A percentile compares a stretch with the other conserved stretches of the same genome.
phyloP scores from a whole-genome alignment of 1,284 basidiomycete species.

The Irpex lacteus region DNA sequence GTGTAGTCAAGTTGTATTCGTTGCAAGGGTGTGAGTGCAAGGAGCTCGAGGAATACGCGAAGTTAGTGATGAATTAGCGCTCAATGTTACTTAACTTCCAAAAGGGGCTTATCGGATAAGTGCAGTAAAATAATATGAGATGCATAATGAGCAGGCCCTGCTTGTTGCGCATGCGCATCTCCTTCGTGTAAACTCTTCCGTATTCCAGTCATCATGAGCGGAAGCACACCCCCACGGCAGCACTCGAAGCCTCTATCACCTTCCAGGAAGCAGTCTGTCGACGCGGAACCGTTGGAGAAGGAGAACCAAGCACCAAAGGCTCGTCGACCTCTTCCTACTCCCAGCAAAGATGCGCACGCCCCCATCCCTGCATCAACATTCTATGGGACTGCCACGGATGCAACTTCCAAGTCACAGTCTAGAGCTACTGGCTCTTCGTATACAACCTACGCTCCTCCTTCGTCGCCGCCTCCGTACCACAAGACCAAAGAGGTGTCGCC shows the following conservation, averaged over 20 bases:
- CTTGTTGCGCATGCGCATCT: not conserved
- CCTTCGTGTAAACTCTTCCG: constrained; percentile 4
- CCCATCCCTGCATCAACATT: constrained; percentile 20
- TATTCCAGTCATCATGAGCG: constrained; percentile 6
- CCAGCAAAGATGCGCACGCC: constrained; percentile 10
- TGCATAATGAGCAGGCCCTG: not conserved
- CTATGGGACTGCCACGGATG: constrained; percentile 13
- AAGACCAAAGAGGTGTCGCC: constrained; percentile 23
- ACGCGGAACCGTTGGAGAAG: constrained; percentile 10
- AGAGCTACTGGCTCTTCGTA: constrained; percentile 28
- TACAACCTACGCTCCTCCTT: constrained; percentile 28
- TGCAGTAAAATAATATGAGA: not conserved
- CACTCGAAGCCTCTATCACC: not conserved
- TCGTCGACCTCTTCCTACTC: constrained; percentile 10
- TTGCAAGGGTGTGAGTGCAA: no score
- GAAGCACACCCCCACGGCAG: constrained; percentile 9
- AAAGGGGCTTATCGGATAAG: not conserved
- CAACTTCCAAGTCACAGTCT: constrained; percentile 16
- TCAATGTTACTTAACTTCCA: not conserved
- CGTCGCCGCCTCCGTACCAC: constrained; percentile 3
- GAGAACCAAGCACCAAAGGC: constrained; percentile 14
- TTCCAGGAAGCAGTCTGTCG: not conserved
- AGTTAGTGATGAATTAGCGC: not conserved
- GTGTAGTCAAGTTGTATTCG: no score
- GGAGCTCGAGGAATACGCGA: no score